Evolutionary conservation across 331 rosid genomes (phyloP).

Genomic region (Telfairia occidentalis): DNA sequence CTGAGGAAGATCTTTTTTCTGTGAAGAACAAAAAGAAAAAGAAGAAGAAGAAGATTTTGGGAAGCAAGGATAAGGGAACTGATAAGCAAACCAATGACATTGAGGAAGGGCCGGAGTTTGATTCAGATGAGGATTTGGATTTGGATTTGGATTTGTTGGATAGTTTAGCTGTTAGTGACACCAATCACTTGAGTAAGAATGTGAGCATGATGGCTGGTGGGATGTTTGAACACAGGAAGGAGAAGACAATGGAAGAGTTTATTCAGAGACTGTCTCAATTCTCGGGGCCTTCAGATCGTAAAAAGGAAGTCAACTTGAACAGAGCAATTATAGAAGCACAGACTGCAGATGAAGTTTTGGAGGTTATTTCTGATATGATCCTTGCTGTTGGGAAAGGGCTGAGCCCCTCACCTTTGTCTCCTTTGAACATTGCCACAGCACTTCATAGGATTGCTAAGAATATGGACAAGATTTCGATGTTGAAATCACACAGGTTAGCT

Average conservation of each 20-base stretch:
- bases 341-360: constrained; percentile 74
- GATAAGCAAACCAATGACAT: constrained; percentile 25
- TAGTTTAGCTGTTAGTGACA: constrained; percentile 15
- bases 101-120: constrained; percentile 25
- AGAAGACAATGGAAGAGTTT: constrained; percentile 46
- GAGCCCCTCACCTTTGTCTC: constrained; percentile 84
- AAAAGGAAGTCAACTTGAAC: constrained; percentile 67
- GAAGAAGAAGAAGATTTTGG: constrained; percentile 41
- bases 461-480: constrained; percentile 73
- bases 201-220: constrained; percentile 49
- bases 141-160: constrained; percentile 14
- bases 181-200: constrained; percentile 30
- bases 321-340: constrained; percentile 57
- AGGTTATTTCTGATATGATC: constrained; percentile 53
- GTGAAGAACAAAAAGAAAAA: constrained; percentile 52
- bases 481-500: constrained; percentile 56
- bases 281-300: constrained; percentile 69
- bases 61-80: constrained; percentile 25
- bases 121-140: constrained; percentile 32
- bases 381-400: constrained; percentile 75
- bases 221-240: constrained; percentile 48
- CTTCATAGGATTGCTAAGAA: constrained; percentile 91
- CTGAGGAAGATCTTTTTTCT: constrained; percentile 39
- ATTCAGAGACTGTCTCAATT: constrained; percentile 52
- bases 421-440: constrained; percentile 82